These are phyloP conservation scores for Saccharum spontaneum DNA, from an alignment of 176 grass and related monocot genomes.

Conservation along the genomic window DNA sequence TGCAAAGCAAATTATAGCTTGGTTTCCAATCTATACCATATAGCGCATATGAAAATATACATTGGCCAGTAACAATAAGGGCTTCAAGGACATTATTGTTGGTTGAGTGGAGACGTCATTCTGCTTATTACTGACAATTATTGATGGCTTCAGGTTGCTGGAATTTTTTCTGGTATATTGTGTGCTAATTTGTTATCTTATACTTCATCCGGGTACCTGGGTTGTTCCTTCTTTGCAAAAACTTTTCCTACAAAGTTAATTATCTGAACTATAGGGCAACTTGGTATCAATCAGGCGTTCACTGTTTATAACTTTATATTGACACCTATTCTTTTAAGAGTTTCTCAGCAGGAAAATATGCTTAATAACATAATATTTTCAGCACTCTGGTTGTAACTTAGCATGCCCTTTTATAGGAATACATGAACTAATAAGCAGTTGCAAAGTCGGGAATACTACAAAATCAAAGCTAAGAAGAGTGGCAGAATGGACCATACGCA, in stretches of 20 bases:
- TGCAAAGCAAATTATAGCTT: background rate
- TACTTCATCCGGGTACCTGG: background rate
- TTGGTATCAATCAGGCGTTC: background rate
- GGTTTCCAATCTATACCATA: background rate
- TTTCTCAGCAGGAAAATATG: background rate
- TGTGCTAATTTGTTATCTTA: background rate
- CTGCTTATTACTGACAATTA: background rate
- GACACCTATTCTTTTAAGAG: conserved; percentile 4
- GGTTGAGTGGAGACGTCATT: background rate
- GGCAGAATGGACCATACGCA: conserved; percentile 38
- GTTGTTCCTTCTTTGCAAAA: background rate
- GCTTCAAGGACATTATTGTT: background rate
- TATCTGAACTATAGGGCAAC: background rate
- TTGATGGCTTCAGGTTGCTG: background rate
- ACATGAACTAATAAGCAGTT: conserved; percentile 26
- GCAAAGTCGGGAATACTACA: conserved; percentile 42
- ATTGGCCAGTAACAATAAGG: background rate
- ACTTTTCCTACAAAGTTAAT: background rate
- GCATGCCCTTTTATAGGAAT: conserved; percentile 33
- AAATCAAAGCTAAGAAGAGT: conserved; percentile 62
- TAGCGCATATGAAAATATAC: background rate
- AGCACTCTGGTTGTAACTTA: conserved; percentile 17
- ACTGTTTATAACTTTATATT: background rate
- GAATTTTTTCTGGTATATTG: background rate
- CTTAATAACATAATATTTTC: background rate